phyloP scores from a whole-genome alignment of 108 stramenopile genomes.

The Discostella stelligeroides region DNA sequence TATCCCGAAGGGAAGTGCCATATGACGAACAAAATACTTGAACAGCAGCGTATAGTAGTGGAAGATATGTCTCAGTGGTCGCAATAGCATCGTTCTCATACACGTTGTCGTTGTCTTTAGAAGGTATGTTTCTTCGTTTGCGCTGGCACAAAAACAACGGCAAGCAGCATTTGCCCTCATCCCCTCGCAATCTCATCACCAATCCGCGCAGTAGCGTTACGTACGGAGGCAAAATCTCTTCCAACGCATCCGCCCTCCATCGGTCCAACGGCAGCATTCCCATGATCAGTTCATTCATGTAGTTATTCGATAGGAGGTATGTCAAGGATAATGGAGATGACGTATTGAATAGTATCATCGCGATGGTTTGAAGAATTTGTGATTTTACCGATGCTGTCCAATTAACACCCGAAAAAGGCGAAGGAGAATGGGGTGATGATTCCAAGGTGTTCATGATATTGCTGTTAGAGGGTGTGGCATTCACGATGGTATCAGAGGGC shows the following conservation, averaged over 20 bases:
- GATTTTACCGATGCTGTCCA: slow-evolving; percentile 78
- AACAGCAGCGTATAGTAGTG: slow-evolving; percentile 70
- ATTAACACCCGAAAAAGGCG: slow-evolving; percentile 62
- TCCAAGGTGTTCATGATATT: slow-evolving; percentile 14
- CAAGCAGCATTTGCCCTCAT: slow-evolving; percentile 36
- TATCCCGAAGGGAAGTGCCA: slow-evolving; percentile 44
- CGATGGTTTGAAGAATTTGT: slow-evolving; percentile 68
- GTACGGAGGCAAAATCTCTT: slow-evolving; percentile 75
- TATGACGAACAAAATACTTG: slow-evolving; percentile 54
- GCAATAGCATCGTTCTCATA: neutral
- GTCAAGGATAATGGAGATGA: slow-evolving; percentile 59
- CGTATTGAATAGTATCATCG: slow-evolving; percentile 63
- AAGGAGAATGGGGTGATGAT: neutral
- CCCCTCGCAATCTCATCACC: slow-evolving; percentile 58
- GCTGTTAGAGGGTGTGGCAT: slow-evolving; percentile 12
- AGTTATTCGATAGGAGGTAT: slow-evolving; percentile 81
- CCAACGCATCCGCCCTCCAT: slow-evolving; percentile 73
- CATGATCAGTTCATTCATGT: slow-evolving; percentile 76
- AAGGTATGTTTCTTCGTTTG: neutral
- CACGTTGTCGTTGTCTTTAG: neutral
- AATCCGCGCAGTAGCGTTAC: slow-evolving; percentile 73
- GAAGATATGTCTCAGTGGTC: slow-evolving; percentile 46
- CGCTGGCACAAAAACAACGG: slow-evolving; percentile 50
- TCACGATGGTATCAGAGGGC: neutral
- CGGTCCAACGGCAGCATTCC: slow-evolving; percentile 74